Evolutionary conservation across 108 stramenopile species (phyloP).

Genomic region (Conticribra guillardii): DNA sequence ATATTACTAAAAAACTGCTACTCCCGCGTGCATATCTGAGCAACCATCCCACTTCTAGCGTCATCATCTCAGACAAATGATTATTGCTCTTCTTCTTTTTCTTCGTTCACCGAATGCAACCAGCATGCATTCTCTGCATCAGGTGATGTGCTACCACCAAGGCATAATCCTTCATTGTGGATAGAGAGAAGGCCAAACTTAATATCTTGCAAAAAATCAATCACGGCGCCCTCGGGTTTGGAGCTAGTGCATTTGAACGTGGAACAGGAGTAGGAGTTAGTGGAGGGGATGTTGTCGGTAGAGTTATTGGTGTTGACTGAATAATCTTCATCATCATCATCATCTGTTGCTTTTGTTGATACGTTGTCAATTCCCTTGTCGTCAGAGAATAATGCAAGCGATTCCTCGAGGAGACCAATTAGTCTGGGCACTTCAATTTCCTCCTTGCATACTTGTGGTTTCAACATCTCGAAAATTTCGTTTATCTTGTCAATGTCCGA

Average conservation of each 20-base stretch:
- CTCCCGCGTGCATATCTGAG: no score
- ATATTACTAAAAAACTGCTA: no score
- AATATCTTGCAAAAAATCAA: not conserved
- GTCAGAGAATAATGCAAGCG: slow-evolving; percentile 14
- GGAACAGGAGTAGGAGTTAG: no score
- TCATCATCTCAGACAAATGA: no score
- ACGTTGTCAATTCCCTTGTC: slow-evolving; percentile 18
- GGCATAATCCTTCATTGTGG: not conserved
- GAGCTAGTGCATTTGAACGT: not conserved
- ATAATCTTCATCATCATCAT: not conserved
- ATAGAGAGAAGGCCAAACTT: not conserved
- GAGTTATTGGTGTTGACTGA: not conserved
- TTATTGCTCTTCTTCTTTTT: no score
- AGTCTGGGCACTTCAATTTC: slow-evolving; percentile 18
- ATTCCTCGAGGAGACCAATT: slow-evolving; percentile 23
- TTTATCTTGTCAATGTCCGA: slow-evolving; percentile 3
- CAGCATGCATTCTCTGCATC: no score
- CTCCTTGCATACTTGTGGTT: slow-evolving; percentile 8
- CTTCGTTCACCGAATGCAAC: no score
- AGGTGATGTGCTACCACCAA: no score
- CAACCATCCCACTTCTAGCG: no score
- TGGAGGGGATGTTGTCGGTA: no score
- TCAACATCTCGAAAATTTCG: slow-evolving; percentile 13
- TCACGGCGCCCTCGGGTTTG: not conserved
- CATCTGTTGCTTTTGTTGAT: not conserved